Base-by-base conservation (phyloP, 306 rosid species). In the Sphenostylis stenocarpa region DNA sequence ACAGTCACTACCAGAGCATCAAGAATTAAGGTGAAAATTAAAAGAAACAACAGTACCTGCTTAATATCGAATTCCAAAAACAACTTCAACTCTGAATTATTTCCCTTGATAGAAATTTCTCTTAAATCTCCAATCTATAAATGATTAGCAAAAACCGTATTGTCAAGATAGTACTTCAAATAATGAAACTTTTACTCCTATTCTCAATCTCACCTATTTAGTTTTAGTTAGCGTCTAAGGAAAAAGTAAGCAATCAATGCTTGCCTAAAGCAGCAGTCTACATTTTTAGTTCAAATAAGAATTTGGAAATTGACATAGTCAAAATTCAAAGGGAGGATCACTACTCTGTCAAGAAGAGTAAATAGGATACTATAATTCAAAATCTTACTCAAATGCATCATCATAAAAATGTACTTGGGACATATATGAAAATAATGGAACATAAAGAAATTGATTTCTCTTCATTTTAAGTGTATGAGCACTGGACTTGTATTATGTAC, bases 81-180 rank as follows among this genome's bases (percentile, higher is more conserved):
- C 29, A 60, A 60, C 1, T 29, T 60, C 41, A 60, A 41, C 41
- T 29, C 41, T 14, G 66, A 20, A 60, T 60, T 60, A 29, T 15
- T 60, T 60, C 21, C 66, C 5, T 60, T 60, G 16, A 29, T 29
- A 41, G 39, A 60, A 60, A 60, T 15, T 6, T 60, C 66, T 29
- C 21, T 60, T 2, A 60, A 28, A 12, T 26, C 66, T 60, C 66
- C 66, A 28, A 60, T 41, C 67, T 33, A 16, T 6, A 62, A n/a
- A 71, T 23, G 34, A 38, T 82, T 53, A 33, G 60, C 51, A 75
- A 60, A 38, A 12, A 81, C 47, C n/a, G 31, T 44, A 26, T 3
- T 16, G 26, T 24, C 2, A 15, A 44, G 24, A 67, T 14, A 67
- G 71, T 15, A 72, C 61, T 48, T 56, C 24, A 39, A 24, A 58